Evolutionary conservation across 805 yeast genomes (phyloP).

Genomic region (Lachancea nothofagi): DNA sequence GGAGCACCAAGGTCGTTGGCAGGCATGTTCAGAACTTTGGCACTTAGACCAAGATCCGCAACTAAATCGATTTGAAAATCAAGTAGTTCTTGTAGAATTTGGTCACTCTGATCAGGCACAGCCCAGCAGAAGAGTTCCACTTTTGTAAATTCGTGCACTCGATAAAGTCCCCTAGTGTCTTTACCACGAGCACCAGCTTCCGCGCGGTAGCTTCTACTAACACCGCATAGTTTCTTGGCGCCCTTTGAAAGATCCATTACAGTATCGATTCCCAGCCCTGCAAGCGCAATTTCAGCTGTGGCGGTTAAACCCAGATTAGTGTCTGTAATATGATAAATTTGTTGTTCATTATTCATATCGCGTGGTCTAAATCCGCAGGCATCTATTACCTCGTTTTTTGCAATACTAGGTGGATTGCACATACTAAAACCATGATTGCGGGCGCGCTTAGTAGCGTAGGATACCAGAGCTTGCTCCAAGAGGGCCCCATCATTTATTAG

Average conservation of each 20-base stretch:
- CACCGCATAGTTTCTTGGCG: conserved; percentile 66
- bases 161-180: conserved; percentile 84
- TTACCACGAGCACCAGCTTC: conserved; percentile 97
- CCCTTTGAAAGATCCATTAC: conserved; percentile 38
- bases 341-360: conserved; percentile 80
- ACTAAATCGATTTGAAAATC: conserved; percentile 62
- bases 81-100: conserved; percentile 54
- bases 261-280: conserved; percentile 62
- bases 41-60: conserved; percentile 62
- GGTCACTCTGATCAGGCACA: conserved; percentile 38
- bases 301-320: conserved; percentile 71
- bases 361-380: conserved; percentile 96
- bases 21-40: conserved; percentile 84
- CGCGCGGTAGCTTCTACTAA: conserved; percentile 83
- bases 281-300: conserved; percentile 93
- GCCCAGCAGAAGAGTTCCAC: conserved; percentile 87
- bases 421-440: conserved; percentile 59
- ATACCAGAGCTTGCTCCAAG: conserved; percentile 83
- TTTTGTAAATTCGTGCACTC: conserved; percentile 95
- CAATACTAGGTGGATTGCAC: conserved; percentile 82
- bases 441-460: conserved; percentile 67
- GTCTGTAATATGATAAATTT: conserved; percentile 61
- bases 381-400: conserved; percentile 63
- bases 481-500: conserved; percentile 78
- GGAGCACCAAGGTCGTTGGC: conserved; percentile 90